A percentile compares a stretch with the other conserved stretches of the same genome.
Evolutionary conservation across 106 monocot genomes (phyloP).

Genomic region (Allium cepa): DNA sequence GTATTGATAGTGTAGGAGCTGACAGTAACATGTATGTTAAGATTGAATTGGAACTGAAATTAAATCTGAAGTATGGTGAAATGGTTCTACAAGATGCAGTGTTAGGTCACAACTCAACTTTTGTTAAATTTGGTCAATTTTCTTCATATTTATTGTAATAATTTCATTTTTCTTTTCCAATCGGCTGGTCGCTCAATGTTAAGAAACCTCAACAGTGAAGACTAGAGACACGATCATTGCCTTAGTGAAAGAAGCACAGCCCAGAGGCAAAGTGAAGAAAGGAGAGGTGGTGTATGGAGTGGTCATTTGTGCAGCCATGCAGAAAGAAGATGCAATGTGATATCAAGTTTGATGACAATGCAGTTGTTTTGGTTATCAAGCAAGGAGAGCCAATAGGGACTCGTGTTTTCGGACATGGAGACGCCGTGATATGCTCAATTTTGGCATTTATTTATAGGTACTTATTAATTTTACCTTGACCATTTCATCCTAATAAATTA

Average conservation of each 20-base stretch:
- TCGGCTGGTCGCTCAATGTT: neutral
- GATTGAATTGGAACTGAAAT: too few species aligned
- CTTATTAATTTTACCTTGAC: too few species aligned
- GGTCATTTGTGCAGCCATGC: constrained; percentile 88
- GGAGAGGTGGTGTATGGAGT: constrained; percentile 80
- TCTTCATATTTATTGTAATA: neutral
- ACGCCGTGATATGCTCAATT: too few species aligned
- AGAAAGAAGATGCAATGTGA: constrained; percentile 67
- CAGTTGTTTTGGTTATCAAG: constrained; percentile 86
- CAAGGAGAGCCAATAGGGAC: constrained; percentile 91
- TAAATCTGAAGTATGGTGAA: too few species aligned
- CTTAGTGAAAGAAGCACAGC: constrained; percentile 87
- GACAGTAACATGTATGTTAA: too few species aligned
- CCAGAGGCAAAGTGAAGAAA: constrained; percentile 88
- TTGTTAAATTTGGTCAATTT: too few species aligned
- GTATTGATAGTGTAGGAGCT: too few species aligned
- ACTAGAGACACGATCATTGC: constrained; percentile 73
- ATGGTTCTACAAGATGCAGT: too few species aligned
- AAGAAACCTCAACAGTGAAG: constrained; percentile 1
- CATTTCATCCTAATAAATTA: too few species aligned
- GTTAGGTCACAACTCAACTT: too few species aligned
- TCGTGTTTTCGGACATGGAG: constrained; percentile 62
- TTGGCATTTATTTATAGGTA: too few species aligned
- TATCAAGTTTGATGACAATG: constrained; percentile 86
- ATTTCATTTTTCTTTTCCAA: neutral